Conservation (phyloP, 345 rosid species). For the Eucalyptus curtisii region DNA sequence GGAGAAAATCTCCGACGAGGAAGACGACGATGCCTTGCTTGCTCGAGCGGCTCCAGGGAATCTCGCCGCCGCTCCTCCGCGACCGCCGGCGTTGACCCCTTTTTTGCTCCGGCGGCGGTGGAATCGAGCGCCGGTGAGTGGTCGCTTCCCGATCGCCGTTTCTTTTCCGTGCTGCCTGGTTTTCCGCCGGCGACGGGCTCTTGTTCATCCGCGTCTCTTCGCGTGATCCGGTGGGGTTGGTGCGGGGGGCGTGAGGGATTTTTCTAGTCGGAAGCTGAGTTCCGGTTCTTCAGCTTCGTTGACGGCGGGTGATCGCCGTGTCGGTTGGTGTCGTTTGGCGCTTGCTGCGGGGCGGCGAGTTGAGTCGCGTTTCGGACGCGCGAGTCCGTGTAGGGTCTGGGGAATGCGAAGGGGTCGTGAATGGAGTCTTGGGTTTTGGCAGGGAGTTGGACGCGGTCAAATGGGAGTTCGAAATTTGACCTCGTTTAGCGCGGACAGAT, state of each 20-base stretch:
- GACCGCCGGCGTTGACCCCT: not conserved
- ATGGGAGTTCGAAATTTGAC: not conserved
- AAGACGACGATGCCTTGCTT: not conserved
- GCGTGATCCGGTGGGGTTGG: not conserved
- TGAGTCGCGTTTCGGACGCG: not conserved
- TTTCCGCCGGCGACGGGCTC: not conserved
- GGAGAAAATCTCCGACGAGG: fast-evolving
- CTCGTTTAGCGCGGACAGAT: not conserved
- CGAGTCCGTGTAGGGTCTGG: fast-evolving
- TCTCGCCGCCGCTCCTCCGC: not conserved
- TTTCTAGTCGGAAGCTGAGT: not conserved
- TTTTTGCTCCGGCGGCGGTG: not conserved
- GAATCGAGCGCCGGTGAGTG: not conserved
- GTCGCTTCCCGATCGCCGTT: not conserved
- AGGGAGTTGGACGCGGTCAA: not conserved
- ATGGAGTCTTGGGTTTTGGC: not conserved
- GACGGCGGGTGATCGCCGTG: not conserved
- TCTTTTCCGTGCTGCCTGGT: not conserved
- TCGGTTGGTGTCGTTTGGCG: not conserved
- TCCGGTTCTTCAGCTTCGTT: not conserved
- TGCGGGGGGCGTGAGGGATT: not conserved
- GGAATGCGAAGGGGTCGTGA: not conserved
- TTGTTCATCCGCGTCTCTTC: not conserved
- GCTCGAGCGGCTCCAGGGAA: not conserved
- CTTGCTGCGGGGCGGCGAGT: not conserved